Conservation (phyloP, 176 grass and related monocot genomes). For the Lolium rigidum region DNA sequence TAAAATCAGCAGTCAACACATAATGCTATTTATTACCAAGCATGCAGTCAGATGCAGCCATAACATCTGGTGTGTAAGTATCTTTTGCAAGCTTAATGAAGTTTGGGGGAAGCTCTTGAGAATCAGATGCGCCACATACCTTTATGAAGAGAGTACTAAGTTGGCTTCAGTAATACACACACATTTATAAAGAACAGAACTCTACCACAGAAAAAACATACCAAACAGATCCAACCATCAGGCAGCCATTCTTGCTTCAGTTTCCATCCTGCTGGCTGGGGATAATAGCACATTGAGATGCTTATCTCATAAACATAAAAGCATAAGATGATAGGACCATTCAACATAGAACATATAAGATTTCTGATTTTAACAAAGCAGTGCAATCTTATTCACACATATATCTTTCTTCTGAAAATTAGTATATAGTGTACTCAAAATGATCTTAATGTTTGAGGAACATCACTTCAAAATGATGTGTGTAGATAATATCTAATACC, state of each 20-base stretch:
- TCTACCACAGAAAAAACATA: slow-evolving; percentile 48
- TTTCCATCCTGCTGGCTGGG: slow-evolving; percentile 87
- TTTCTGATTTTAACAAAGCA: neutral
- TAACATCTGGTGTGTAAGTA: slow-evolving; percentile 78
- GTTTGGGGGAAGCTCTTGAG: slow-evolving; percentile 73
- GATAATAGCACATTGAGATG: slow-evolving; percentile 2
- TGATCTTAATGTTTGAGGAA: neutral
- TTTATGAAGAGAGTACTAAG: slow-evolving; percentile 39
- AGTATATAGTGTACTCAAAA: slow-evolving; percentile 5
- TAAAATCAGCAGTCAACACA: slow-evolving; percentile 18
- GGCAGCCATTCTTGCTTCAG: slow-evolving; percentile 95
- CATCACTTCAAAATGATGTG: slow-evolving; percentile 17
- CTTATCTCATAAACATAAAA: slow-evolving; percentile 12
- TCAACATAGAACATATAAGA: neutral
- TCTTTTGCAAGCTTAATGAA: slow-evolving; percentile 82
- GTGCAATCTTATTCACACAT: neutral
- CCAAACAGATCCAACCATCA: slow-evolving; percentile 87
- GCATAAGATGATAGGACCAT: neutral
- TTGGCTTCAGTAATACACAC: neutral
- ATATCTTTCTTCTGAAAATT: neutral
- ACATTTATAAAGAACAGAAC: neutral
- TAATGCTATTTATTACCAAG: slow-evolving; percentile 53
- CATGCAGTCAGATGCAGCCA: slow-evolving; percentile 86
- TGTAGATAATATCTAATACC: slow-evolving; percentile 4
- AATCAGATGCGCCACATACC: slow-evolving; percentile 83